Evolutionary conservation across 495 filamentous ascomycete species (phyloP).

Genomic region (Copromyces sp.): DNA sequence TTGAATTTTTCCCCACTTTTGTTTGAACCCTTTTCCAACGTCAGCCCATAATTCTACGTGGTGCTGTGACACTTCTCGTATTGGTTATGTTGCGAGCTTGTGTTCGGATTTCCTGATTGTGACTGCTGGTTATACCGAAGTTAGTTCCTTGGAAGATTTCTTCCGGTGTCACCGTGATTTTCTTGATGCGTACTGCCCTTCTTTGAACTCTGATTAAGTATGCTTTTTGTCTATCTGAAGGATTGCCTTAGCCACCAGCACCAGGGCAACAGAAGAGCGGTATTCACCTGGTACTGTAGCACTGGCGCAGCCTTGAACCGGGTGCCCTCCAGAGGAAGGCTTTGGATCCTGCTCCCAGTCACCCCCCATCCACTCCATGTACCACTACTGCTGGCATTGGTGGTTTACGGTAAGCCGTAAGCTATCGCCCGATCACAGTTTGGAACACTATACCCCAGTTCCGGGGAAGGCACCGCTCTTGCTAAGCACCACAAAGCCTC

Average conservation of each 20-base stretch:
- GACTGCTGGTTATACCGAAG: too few species aligned
- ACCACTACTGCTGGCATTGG: neutral
- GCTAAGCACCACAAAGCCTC: conserved; percentile 79
- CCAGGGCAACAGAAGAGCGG: neutral
- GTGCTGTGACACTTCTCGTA: too few species aligned
- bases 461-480: conserved; percentile 89
- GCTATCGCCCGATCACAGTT: neutral
- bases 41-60: too few species aligned
- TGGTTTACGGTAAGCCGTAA: neutral
- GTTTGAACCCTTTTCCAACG: too few species aligned
- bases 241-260: neutral
- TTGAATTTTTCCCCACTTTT: too few species aligned
- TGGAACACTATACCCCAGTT: conserved; percentile 63
- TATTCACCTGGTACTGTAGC: neutral
- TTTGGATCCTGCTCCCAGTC: neutral
- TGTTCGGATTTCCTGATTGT: too few species aligned
- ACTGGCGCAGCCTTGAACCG: too few species aligned
- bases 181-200: neutral
- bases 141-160: too few species aligned
- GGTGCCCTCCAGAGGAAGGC: neutral
- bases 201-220: neutral
- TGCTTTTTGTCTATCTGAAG: neutral
- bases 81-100: too few species aligned
- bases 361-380: neutral
- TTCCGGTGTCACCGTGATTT: neutral